Conservation (phyloP, 2,329 filamentous ascomycete species). For the Coniochaeta sp. region DNA sequence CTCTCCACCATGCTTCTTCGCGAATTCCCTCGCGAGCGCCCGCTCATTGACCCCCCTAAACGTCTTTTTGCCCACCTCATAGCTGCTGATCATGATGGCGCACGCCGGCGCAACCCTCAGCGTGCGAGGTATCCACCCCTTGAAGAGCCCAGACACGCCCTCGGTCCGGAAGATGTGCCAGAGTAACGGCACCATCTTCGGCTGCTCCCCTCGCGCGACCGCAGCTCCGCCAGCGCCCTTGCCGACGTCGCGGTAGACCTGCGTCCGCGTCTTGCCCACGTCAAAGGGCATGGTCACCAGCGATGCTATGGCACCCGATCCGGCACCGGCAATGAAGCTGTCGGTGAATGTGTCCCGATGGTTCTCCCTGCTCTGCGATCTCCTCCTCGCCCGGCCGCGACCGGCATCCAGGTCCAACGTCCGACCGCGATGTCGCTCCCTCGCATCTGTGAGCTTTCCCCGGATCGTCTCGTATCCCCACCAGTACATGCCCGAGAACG, state of each 20-base stretch:
- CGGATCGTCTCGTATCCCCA: constrained; percentile 90
- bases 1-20: neutral
- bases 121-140: constrained; percentile 83
- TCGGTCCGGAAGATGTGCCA: constrained; percentile 86
- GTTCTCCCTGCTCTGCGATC: constrained; percentile 59
- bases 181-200: constrained; percentile 74
- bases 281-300: constrained; percentile 93
- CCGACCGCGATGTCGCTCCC: constrained; percentile 43
- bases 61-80: constrained; percentile 89
- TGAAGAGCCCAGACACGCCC: constrained; percentile 74
- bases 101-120: constrained; percentile 94
- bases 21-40: constrained; percentile 10
- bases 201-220: constrained; percentile 56
- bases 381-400: constrained; percentile 35
- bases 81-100: constrained; percentile 98
- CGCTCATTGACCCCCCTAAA: constrained; percentile 67
- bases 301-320: constrained; percentile 77
- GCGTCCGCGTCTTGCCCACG: constrained; percentile 91
- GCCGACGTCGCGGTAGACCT: constrained; percentile 61
- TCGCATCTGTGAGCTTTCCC: constrained; percentile 59
- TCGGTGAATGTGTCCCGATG: constrained; percentile 75
- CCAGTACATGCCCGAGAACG: constrained; percentile 97
- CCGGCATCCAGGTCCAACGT: constrained; percentile 25
- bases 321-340: constrained; percentile 79
- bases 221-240: constrained; percentile 23